Conservation (phyloP, 805 yeast genomes). For the Lachancea quebecensis region DNA sequence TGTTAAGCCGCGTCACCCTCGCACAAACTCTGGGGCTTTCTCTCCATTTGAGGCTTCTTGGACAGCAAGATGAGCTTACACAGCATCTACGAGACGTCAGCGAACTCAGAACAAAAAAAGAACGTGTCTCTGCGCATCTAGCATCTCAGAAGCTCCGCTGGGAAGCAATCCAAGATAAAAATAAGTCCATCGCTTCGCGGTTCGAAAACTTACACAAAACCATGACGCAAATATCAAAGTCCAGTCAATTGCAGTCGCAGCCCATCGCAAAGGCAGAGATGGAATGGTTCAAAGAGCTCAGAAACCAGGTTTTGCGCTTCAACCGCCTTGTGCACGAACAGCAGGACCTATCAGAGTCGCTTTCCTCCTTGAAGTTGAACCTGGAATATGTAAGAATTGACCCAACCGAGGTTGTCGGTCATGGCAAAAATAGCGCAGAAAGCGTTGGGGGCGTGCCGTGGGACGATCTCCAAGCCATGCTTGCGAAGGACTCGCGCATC, state of each 20-base stretch:
- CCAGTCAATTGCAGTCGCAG: constrained; percentile 15
- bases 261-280: constrained; percentile 37
- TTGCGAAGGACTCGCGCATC: constrained; percentile 30
- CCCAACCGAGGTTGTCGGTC: constrained; percentile 1
- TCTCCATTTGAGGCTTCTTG: constrained; percentile 32
- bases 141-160: constrained; percentile 13
- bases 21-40: constrained; percentile 31
- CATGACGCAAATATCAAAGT: constrained; percentile 19
- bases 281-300: constrained; percentile 41
- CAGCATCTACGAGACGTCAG: constrained; percentile 33
- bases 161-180: constrained; percentile 26
- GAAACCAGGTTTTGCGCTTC: constrained; percentile 26
- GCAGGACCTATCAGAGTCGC: constrained; percentile 23
- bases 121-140: constrained; percentile 11
- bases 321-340: constrained; percentile 29
- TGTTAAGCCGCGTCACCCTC: constrained; percentile 15
- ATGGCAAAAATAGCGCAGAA: not conserved
- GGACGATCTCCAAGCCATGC: constrained; percentile 27
- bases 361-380: constrained; percentile 25
- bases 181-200: constrained; percentile 30
- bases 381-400: constrained; percentile 13
- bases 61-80: constrained; percentile 38
- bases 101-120: constrained; percentile 18
- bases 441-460: constrained; percentile 21
- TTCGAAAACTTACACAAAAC: constrained; percentile 24